Evolutionary conservation across 75 land plant species (phyloP).

Genomic region (Selaginella tamariscina): DNA sequence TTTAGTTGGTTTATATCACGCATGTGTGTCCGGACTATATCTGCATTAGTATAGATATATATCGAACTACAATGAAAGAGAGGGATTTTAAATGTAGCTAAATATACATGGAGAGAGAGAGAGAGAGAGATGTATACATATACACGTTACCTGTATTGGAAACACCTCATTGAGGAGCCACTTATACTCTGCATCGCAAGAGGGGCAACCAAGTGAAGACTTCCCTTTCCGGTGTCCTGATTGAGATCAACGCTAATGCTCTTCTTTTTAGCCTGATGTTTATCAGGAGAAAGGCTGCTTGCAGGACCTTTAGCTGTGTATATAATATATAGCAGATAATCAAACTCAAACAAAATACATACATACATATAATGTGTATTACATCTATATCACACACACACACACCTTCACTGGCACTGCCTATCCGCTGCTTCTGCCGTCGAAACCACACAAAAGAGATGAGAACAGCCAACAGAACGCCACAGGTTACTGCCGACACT

Average conservation of each 20-base stretch:
- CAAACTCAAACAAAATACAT: too few species aligned
- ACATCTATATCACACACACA: background rate
- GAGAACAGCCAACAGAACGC: constrained; percentile 18
- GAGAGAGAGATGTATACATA: too few species aligned
- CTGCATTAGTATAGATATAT: too few species aligned
- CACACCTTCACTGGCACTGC: constrained; percentile 29
- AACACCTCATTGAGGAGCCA: background rate
- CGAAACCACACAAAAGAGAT: constrained; percentile 42
- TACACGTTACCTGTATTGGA: too few species aligned
- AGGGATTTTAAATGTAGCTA: too few species aligned
- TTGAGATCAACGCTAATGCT: constrained; percentile 18
- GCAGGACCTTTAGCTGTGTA: too few species aligned
- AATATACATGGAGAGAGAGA: too few species aligned
- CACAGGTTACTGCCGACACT: constrained; percentile 25
- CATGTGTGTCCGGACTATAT: too few species aligned
- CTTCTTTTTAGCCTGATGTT: constrained; percentile 11
- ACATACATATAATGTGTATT: background rate
- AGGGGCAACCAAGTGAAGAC: background rate
- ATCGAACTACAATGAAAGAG: too few species aligned
- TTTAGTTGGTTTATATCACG: too few species aligned
- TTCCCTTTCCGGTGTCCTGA: constrained; percentile 21
- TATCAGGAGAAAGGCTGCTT: constrained; percentile 31
- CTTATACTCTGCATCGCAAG: background rate
- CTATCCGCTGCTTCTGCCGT: constrained; percentile 54
- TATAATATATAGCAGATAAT: too few species aligned